These are phyloP conservation scores for Rhodosporidiobolus sp. DNA, from an alignment of 768 basidiomycete species.

Conservation along the genomic window DNA sequence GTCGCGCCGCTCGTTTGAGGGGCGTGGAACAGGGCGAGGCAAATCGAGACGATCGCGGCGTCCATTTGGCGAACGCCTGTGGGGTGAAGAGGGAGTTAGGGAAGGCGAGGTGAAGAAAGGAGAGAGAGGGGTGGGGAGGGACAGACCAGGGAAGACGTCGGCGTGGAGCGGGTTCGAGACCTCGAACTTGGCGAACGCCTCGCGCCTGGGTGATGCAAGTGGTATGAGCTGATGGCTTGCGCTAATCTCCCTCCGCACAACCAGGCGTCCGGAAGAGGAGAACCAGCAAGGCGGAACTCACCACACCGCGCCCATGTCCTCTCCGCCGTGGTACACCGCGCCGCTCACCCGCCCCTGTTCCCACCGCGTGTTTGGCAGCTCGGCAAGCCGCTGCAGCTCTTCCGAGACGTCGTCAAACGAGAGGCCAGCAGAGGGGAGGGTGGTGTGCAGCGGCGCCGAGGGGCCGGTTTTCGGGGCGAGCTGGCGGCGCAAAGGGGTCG, in stretches of 20 bases:
- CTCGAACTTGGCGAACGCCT: conserved; percentile 76
- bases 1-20: conserved; percentile 14
- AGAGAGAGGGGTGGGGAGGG: background rate
- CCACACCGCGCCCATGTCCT: conserved; percentile 55
- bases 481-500: too few relatives aligned
- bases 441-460: background rate
- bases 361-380: conserved; percentile 37
- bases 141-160: conserved; percentile 70
- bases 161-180: conserved; percentile 74
- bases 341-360: conserved; percentile 35
- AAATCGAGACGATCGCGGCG: conserved; percentile 59
- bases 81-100: background rate
- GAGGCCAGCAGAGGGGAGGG: conserved; percentile 25
- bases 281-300: too few relatives aligned
- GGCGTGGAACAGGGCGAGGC: conserved; percentile 62
- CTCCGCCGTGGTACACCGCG: conserved; percentile 37
- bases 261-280: too few relatives aligned
- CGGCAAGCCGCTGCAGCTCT: conserved; percentile 11
- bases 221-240: too few relatives aligned
- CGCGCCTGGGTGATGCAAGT: conserved; percentile 51
- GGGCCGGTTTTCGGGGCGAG: background rate
- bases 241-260: too few relatives aligned
- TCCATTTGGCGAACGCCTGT: conserved; percentile 89
- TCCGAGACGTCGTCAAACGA: conserved; percentile 3
- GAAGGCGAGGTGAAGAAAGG: background rate